These are phyloP conservation scores for Penstemon barbatus DNA, from an alignment of 257 asterid species.

Conservation along the genomic window DNA sequence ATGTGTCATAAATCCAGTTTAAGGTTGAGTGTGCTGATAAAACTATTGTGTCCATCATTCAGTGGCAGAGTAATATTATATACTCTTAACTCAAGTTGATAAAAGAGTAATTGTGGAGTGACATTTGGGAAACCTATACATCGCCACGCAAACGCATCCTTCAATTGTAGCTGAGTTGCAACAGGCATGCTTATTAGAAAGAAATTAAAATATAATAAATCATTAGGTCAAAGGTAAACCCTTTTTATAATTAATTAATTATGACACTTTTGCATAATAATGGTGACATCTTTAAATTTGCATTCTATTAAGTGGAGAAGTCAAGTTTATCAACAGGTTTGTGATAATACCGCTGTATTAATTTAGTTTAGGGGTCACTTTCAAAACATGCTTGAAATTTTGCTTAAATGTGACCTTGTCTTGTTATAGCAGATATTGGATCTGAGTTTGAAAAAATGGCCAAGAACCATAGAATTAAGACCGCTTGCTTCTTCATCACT, in stretches of 20 bases:
- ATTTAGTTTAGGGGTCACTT: constrained; percentile 18
- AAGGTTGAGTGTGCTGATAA: too few relatives aligned
- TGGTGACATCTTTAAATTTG: constrained; percentile 21
- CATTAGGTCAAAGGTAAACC: background rate
- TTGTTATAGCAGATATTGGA: background rate
- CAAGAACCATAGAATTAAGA: background rate
- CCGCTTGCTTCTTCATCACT: constrained; percentile 27
- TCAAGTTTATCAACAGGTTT: constrained; percentile 3
- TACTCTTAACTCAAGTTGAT: too few relatives aligned
- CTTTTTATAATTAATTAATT: background rate
- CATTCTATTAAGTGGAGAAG: constrained; percentile 19
- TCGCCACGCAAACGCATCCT: too few relatives aligned
- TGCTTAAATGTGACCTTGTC: background rate
- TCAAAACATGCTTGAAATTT: constrained; percentile 32
- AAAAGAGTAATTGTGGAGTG: too few relatives aligned
- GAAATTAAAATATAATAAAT: background rate
- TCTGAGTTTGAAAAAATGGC: constrained; percentile 2
- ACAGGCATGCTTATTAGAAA: too few relatives aligned
- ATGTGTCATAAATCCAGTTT: too few relatives aligned
- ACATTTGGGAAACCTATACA: too few relatives aligned
- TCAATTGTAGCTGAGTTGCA: too few relatives aligned
- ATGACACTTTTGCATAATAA: background rate
- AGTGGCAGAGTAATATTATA: too few relatives aligned
- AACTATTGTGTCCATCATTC: too few relatives aligned
- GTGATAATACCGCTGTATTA: constrained; percentile 15